These are phyloP conservation scores for Aspergillus brunneoviolaceus DNA, from an alignment of 2,329 filamentous ascomycete species.

Conservation along the genomic window DNA sequence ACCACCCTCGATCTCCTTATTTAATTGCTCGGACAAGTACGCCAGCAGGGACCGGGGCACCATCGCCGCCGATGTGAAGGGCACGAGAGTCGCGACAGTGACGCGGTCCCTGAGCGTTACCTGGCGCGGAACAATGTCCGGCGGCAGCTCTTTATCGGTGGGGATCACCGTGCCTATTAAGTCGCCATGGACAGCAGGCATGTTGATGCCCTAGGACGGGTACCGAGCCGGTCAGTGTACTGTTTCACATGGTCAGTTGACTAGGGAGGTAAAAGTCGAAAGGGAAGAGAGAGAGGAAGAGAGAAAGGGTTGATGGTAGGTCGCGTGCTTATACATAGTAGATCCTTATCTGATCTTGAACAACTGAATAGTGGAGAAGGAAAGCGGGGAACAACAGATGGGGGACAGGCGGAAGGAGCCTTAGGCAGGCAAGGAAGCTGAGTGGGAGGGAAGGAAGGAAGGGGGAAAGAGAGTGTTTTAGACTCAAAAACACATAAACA, in stretches of 20 bases:
- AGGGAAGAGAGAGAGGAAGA: background rate
- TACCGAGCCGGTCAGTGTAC: conserved; percentile 35
- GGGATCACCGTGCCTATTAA: conserved; percentile 30
- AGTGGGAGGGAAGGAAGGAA: background rate
- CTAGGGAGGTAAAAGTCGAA: background rate
- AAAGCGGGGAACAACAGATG: background rate
- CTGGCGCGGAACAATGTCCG: conserved; percentile 68
- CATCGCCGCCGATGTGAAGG: conserved; percentile 72
- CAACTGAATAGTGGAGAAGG: background rate
- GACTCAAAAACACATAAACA: background rate
- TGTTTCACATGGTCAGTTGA: conserved; percentile 35
- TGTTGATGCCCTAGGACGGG: conserved; percentile 26
- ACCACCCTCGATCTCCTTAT: conserved; percentile 86
- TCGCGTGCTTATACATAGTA: background rate
- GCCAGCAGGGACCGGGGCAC: conserved; percentile 72
- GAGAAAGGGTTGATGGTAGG: background rate
- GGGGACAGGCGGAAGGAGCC: background rate
- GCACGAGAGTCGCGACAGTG: conserved; percentile 79
- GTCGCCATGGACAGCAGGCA: conserved; percentile 41
- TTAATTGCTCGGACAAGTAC: conserved; percentile 80
- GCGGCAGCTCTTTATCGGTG: conserved; percentile 56
- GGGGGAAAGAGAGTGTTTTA: background rate
- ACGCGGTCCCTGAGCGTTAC: conserved; percentile 81
- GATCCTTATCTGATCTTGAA: background rate
- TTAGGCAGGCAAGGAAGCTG: background rate